Percentiles rank a stretch among this genome's conserved stretches.
phyloP scores from a whole-genome alignment of 202 grass and related monocot species.

The Panicum virgatum region DNA sequence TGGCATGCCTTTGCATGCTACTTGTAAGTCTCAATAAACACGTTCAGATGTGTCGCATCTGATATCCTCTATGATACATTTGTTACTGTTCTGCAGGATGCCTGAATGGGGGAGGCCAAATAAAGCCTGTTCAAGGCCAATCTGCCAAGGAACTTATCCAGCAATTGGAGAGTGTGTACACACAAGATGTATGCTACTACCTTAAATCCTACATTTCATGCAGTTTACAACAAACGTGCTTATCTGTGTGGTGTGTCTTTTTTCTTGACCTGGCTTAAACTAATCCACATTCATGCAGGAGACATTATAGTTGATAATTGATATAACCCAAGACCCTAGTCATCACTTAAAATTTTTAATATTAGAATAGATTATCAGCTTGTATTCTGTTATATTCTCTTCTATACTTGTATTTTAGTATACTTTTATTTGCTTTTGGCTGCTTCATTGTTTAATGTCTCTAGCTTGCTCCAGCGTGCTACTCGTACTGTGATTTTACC shows the following conservation, averaged over 20 bases:
- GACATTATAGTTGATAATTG: neutral
- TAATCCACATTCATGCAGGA: neutral
- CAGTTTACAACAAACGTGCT: constrained; percentile 1
- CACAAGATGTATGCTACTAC: constrained; percentile 95
- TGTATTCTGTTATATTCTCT: neutral
- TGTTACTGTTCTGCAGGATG: constrained; percentile 61
- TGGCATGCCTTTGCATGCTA: neutral
- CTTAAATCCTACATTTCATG: constrained; percentile 22
- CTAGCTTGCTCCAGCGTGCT: neutral
- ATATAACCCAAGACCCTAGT: neutral
- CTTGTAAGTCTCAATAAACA: constrained; percentile 18
- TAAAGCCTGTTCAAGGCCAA: constrained; percentile 80
- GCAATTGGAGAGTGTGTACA: constrained; percentile 71
- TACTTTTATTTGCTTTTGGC: constrained; percentile 11
- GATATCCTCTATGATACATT: too few relatives aligned
- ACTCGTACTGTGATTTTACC: neutral
- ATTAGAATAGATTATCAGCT: neutral
- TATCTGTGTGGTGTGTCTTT: neutral
- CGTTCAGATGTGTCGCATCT: too few relatives aligned
- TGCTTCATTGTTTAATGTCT: neutral
- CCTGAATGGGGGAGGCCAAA: constrained; percentile 90
- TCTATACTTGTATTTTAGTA: neutral
- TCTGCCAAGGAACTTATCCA: constrained; percentile 83
- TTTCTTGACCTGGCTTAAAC: neutral
- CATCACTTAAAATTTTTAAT: neutral